Conservation (phyloP, 164 flowering plant genomes). For the Vitis labrusca region DNA sequence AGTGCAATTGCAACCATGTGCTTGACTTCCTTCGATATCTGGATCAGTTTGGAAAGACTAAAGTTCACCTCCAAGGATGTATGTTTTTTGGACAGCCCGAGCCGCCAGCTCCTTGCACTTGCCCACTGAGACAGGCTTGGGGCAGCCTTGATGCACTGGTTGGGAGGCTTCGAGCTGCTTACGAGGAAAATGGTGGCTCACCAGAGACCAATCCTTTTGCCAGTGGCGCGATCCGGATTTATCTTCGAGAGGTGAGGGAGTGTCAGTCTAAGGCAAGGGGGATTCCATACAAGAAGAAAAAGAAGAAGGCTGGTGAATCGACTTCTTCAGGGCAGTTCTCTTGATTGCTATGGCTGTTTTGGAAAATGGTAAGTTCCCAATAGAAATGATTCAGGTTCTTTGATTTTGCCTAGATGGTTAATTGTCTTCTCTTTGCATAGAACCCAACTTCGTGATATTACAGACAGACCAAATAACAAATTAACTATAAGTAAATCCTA, state of each 20-base stretch:
- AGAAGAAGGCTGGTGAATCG: conserved; percentile 43
- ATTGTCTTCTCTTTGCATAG: too few relatives aligned
- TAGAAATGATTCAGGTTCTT: too few relatives aligned
- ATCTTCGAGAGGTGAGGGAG: conserved; percentile 47
- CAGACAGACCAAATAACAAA: too few relatives aligned
- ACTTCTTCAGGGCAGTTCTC: conserved; percentile 27
- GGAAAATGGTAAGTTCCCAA: too few relatives aligned
- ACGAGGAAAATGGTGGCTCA: conserved; percentile 52
- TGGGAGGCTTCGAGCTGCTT: conserved; percentile 53
- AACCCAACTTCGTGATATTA: too few relatives aligned
- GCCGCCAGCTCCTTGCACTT: conserved; percentile 57
- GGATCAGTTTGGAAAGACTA: conserved; percentile 56
- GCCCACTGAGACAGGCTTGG: conserved; percentile 57
- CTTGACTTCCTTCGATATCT: conserved; percentile 48
- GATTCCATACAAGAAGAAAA: conserved; percentile 54
- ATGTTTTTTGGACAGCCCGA: conserved; percentile 55
- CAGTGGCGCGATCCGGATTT: conserved; percentile 40
- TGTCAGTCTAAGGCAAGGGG: conserved; percentile 56
- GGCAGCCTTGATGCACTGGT: conserved; percentile 57
- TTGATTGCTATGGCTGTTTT: not conserved
- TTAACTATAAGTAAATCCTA: too few relatives aligned
- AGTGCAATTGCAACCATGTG: conserved; percentile 50
- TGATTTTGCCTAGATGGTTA: too few relatives aligned
- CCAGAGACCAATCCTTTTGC: conserved; percentile 56
- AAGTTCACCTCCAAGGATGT: conserved; percentile 52